A percentile compares a stretch with the other conserved stretches of the same genome.
These are phyloP conservation scores for Spathaspora gorwiae DNA, from an alignment of 805 yeast genomes.

Conservation along the genomic window DNA sequence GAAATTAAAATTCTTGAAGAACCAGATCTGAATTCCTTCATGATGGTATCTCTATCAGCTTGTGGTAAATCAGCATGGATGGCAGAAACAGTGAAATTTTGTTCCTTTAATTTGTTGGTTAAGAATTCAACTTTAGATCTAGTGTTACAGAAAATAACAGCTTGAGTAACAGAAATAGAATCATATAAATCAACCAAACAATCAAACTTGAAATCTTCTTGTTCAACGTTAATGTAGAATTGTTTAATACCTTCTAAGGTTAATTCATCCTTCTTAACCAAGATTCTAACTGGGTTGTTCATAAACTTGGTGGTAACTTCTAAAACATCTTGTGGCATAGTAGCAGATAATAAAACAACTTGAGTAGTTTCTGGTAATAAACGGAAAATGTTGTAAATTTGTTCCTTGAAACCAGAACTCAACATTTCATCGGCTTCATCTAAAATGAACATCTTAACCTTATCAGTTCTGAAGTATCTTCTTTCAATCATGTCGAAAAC, in stretches of 20 bases:
- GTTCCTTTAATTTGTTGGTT: conserved; percentile 64
- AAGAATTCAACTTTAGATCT: conserved; percentile 90
- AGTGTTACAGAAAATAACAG: conserved; percentile 96
- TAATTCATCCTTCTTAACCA: conserved; percentile 93
- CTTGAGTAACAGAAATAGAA: conserved; percentile 92
- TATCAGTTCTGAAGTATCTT: conserved; percentile 73
- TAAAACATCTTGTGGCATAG: conserved; percentile 89
- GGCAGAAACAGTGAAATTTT: conserved; percentile 87
- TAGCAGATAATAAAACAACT: conserved; percentile 92
- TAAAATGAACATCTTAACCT: conserved; percentile 87
- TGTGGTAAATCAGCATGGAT: conserved; percentile 97
- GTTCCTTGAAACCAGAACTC: conserved; percentile 90
- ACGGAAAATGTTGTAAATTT: conserved; percentile 88
- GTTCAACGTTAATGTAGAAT: conserved; percentile 82
- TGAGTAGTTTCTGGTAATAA: conserved; percentile 85
- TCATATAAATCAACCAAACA: conserved; percentile 93
- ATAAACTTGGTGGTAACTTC: conserved; percentile 89
- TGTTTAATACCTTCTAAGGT: conserved; percentile 95
- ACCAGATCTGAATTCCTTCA: conserved; percentile 95
- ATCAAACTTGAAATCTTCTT: conserved; percentile 93
- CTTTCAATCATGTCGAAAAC: conserved; percentile 94
- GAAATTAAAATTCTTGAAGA: conserved; percentile 88
- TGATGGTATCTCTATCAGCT: conserved; percentile 85
- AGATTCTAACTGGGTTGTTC: conserved; percentile 89
- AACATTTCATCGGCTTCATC: conserved; percentile 99